Percentiles rank a stretch among this genome's conserved stretches.
These are phyloP conservation scores for Globisporangium heterothallicum DNA, from an alignment of 352 stramenopile species.

Conservation along the genomic window DNA sequence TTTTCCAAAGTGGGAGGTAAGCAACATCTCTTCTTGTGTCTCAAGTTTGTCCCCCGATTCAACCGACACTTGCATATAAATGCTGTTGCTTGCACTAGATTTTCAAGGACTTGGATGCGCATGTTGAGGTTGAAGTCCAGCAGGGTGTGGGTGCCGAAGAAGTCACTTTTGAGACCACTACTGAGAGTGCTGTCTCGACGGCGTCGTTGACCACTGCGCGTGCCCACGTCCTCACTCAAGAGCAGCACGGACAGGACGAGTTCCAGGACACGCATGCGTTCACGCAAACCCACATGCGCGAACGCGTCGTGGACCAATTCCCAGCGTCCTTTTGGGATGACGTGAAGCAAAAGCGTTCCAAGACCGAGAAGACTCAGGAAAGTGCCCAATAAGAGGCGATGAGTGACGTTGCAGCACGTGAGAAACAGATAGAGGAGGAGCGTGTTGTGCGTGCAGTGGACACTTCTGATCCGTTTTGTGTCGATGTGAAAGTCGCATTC, in stretches of 20 bases:
- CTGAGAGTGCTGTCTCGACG: neutral
- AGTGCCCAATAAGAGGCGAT: neutral
- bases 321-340: constrained; percentile 49
- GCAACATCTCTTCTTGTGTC: too few species aligned
- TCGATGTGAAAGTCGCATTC: too few species aligned
- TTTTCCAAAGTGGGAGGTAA: constrained; percentile 13
- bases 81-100: constrained; percentile 25
- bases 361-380: constrained; percentile 4
- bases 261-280: constrained; percentile 45
- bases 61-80: constrained; percentile 59
- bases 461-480: too few species aligned
- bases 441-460: too few species aligned
- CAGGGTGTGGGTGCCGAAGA: constrained; percentile 48
- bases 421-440: too few species aligned
- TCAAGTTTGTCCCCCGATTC: too few species aligned
- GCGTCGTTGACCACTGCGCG: constrained; percentile 5
- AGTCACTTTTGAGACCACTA: constrained; percentile 33
- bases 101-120: constrained; percentile 44
- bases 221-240: constrained; percentile 43
- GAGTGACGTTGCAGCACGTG: too few species aligned
- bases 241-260: constrained; percentile 45
- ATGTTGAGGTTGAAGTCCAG: constrained; percentile 39
- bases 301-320: constrained; percentile 59
- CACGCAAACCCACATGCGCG: constrained; percentile 60
- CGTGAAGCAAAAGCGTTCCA: constrained; percentile 32